phyloP scores from a whole-genome alignment of 2,329 filamentous ascomycete species.

The Hawksworthiomyces lignivorus region DNA sequence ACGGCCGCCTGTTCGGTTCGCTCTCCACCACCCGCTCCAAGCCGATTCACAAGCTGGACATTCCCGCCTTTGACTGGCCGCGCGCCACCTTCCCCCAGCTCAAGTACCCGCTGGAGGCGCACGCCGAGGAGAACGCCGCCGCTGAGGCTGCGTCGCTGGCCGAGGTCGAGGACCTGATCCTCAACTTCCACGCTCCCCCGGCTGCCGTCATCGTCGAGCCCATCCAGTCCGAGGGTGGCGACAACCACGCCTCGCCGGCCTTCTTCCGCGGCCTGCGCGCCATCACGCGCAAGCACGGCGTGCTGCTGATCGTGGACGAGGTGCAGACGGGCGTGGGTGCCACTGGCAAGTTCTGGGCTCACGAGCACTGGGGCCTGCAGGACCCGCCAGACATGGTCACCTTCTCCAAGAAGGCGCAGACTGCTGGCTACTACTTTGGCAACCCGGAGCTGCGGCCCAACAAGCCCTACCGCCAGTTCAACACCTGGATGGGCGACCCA shows the following conservation, averaged over 20 bases:
- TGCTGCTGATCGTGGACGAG: slow-evolving; percentile 87
- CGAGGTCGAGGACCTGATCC: slow-evolving; percentile 76
- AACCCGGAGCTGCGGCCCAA: slow-evolving; percentile 75
- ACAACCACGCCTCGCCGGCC: slow-evolving; percentile 82
- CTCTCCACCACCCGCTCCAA: slow-evolving; percentile 87
- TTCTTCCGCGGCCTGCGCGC: slow-evolving; percentile 83
- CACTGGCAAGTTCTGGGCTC: slow-evolving; percentile 92
- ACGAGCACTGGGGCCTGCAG: slow-evolving; percentile 83
- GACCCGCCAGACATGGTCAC: slow-evolving; percentile 87
- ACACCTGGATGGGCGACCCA: slow-evolving; percentile 96
- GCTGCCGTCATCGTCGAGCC: slow-evolving; percentile 82
- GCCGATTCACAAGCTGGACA: slow-evolving; percentile 90
- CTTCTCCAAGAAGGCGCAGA: slow-evolving; percentile 92
- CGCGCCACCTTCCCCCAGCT: slow-evolving; percentile 78
- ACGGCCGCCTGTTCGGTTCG: slow-evolving; percentile 81
- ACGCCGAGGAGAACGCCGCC: slow-evolving; percentile 70
- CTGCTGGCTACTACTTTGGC: slow-evolving; percentile 85
- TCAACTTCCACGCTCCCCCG: slow-evolving; percentile 69
- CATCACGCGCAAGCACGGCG: slow-evolving; percentile 66
- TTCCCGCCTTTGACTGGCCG: slow-evolving; percentile 92
- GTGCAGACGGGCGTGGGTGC: slow-evolving; percentile 91
- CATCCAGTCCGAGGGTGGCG: slow-evolving; percentile 87
- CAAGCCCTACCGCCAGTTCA: slow-evolving; percentile 93
- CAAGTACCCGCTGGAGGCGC: slow-evolving; percentile 78
- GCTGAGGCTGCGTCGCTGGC: slow-evolving; percentile 75